Evolutionary conservation across 768 basidiomycete genomes (phyloP).

Genomic region (Artomyces pyxidatus): DNA sequence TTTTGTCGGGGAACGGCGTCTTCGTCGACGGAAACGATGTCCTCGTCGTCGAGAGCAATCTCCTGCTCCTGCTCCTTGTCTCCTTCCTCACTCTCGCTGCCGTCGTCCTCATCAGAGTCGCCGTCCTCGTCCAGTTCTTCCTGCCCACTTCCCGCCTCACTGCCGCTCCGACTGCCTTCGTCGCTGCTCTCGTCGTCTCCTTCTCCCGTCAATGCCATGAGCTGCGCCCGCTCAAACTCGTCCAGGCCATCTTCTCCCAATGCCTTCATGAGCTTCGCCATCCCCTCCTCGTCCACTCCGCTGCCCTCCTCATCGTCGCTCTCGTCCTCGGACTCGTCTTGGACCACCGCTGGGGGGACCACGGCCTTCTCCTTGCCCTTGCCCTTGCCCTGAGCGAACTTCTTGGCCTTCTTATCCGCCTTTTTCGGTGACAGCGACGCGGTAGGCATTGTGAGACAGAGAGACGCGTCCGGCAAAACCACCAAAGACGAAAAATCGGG

Average conservation of each 20-base stretch:
- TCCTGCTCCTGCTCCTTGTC: conserved; percentile 31
- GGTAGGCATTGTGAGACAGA: not conserved
- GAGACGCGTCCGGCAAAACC: no score
- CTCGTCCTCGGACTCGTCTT: conserved; percentile 8
- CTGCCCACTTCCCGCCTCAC: conserved; percentile 8
- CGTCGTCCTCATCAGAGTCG: conserved; percentile 28
- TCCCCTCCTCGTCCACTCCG: conserved; percentile 49
- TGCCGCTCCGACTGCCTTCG: conserved; percentile 15
- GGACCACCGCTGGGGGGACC: not conserved
- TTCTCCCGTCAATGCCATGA: conserved; percentile 34
- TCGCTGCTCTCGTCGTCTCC: conserved; percentile 22
- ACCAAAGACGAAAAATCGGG: no score
- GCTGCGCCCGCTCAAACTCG: conserved; percentile 53
- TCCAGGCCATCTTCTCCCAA: conserved; percentile 60
- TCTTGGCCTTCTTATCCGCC: not conserved
- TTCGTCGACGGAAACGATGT: conserved; percentile 57
- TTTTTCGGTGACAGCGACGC: not conserved
- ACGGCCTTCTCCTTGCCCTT: not conserved
- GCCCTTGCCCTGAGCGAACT: not conserved
- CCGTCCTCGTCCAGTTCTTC: conserved; percentile 31
- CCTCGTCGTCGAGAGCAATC: conserved; percentile 62
- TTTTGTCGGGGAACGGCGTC: conserved; percentile 80
- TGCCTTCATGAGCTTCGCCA: conserved; percentile 45
- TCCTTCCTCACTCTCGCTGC: conserved; percentile 22
- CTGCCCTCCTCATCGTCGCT: conserved; percentile 24